Percentiles rank a stretch among this genome's conserved stretches.
Conservation (phyloP, 805 yeast species). For the Metschnikowia cubensis region DNA sequence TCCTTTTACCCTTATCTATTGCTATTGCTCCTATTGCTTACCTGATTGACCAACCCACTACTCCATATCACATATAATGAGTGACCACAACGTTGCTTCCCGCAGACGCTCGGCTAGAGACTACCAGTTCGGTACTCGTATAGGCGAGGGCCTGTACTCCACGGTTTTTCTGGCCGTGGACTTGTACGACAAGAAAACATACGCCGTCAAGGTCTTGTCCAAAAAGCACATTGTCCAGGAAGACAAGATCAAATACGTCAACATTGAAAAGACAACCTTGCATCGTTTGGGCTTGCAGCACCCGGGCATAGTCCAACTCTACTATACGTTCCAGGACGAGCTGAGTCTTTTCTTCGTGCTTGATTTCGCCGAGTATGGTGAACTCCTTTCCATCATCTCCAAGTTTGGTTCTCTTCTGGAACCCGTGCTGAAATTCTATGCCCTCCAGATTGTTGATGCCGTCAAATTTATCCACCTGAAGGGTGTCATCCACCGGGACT, state of each 20-base stretch:
- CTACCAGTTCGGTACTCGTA: slow-evolving; percentile 79
- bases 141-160: slow-evolving; percentile 96
- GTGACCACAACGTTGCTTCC: slow-evolving; percentile 2
- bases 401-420: slow-evolving; percentile 76
- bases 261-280: slow-evolving; percentile 87
- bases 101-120: slow-evolving; percentile 60
- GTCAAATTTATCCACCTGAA: slow-evolving; percentile 81
- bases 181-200: slow-evolving; percentile 64
- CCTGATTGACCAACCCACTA: neutral
- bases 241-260: slow-evolving; percentile 91
- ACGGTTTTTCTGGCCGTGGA: slow-evolving; percentile 88
- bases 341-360: slow-evolving; percentile 83
- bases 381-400: slow-evolving; percentile 73
- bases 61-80: neutral
- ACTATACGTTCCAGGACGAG: slow-evolving; percentile 93
- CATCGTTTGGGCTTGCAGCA: slow-evolving; percentile 81
- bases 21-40: too few species aligned
- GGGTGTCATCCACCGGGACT: slow-evolving; percentile 89
- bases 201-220: slow-evolving; percentile 87
- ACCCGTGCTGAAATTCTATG: slow-evolving; percentile 70
- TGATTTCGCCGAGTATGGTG: slow-evolving; percentile 96
- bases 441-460: slow-evolving; percentile 86
- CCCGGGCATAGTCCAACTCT: slow-evolving; percentile 89
- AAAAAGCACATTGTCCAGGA: slow-evolving; percentile 92
- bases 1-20: too few species aligned